Base-by-base conservation (phyloP, 1,139 yeast species). In the Pichia sorboxylosa region DNA sequence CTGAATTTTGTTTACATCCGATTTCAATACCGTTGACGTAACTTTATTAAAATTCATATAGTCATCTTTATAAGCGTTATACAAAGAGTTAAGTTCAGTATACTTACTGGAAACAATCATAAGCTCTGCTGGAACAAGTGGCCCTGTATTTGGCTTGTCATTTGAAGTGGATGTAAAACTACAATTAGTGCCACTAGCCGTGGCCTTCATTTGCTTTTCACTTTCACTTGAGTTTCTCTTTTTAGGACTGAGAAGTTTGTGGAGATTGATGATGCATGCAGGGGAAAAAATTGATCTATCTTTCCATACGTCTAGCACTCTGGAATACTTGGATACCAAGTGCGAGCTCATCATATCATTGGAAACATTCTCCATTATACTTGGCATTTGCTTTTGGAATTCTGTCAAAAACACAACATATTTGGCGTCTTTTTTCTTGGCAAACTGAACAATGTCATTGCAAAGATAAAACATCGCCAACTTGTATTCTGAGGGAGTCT, bases 361-460 rank as follows among this genome's bases (percentile, higher is more conserved):
- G 10, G 69, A 55, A 44, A 6, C 51, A 48, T 33, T 67, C 65
- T 29, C 58, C 11, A 9, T 6, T 47, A 55, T 61, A 28, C 47
- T 43, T 16, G 52, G 47, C 38, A 66, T 63, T 1, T 60, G 55
- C 6, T 49, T 39, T 6, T 69, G 66, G 54, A 81, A 83, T 4
- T 74, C 78, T 5, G 55, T 56, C 7, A 76, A 58, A 43, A 78
- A 78, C 35, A 75, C 83, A 2, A 57, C 58, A 34, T 44, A 46
- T 46, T 70, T 73, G 42, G 69, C 64, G 47, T 75, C 73, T 28
- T 80, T 77, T 11, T 23, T 23, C 35, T 78, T 64, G 3, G 90
- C 74, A 49, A 81, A 82, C 54, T 84, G 95, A 1, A 82, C 80
- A 17, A 84, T 79, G 46, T 84, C 95, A 51, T 84, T 84, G 35